Evolutionary conservation across 768 basidiomycete genomes (phyloP), one percentile per base, ranked within the genome.

Genomic region (Termitomyces sp.): DNA sequence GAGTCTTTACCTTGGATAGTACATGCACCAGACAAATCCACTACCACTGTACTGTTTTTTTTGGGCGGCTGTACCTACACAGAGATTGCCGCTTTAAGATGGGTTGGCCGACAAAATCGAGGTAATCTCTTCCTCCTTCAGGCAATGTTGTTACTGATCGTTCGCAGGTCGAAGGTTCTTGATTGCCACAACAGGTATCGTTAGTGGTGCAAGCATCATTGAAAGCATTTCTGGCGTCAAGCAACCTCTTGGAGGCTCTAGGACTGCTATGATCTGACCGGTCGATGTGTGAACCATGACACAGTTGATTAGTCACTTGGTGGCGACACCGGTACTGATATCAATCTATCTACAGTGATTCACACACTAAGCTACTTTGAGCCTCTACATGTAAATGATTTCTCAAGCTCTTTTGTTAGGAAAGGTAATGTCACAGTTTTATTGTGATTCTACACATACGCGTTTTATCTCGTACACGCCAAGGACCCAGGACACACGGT

Each of bases 51-150:
- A 17, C 91, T 99, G 10, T 97, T 98, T 76, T 98, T 98, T 84
- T 76, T 98, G 37, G 97, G 97, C 32, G 97, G 96, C 4, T 95
- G 95, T 72, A 99, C 97, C 12, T 97, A 92, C 68, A 96, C 96
- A 9, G 97, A 98, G 77, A 94, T 98, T 61, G 89, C 97, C 42
- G 96, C 96, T 6, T 72, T 99, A 66, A 82, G 97, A 71, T 97
- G 94, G 94, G 89, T 96, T 69, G 83, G 86, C 59, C 84, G 88
- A 66, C 94, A 94, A 72, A 89, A 89, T 66, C 84, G 82, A 81
- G 96, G 94, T 86, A 68, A 43, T 34, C 14, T 31, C 32, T 74
- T 70, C 56, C 57, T 66, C 36, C 66, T 57, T 71, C 38, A 69
- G 55, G 48, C 55, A 56, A 59, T 47, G 38, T 63, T 48, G 65